Evolutionary conservation across 768 basidiomycete genomes (phyloP), one percentile per base, ranked within the genome.

Genomic region (Collybia mongolica): DNA sequence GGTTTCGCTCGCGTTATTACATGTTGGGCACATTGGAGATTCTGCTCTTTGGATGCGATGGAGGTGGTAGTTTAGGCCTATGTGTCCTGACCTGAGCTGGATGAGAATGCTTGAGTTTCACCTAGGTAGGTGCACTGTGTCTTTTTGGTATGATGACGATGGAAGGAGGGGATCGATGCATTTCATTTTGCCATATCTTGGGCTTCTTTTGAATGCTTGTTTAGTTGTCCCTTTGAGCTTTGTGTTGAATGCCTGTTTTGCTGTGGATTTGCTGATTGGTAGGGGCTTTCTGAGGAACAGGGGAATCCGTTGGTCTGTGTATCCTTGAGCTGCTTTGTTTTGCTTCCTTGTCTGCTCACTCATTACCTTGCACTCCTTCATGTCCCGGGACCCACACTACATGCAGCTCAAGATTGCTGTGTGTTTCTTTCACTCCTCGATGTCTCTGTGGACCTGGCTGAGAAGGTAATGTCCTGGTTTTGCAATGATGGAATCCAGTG

Each of bases 21-120:
- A n/a, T n/a, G n/a, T n/a, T n/a, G n/a, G n/a, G n/a, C n/a, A n/a
- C n/a, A n/a, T n/a, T n/a, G n/a, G n/a, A n/a, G 56, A 55, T 18
- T 68, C 63, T 0, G 41, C 52, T 24, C 53, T 54, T 0, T 49
- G 47, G 8, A 74, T 65, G 2, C 52, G 29, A 43, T 65, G 54
- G 0, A 73, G 64, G 53, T 72, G 60, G 15, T 58, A 44, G 17
- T 63, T 58, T 0, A 73, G 60, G 0, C 65, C 61, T 12, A 54
- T 39, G 40, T 72, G 71, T 2, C 61, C 64, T 2, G 65, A 65
- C 1, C 63, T 36, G 11, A 74, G 56, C 47, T 72, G 71, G 0
- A 58, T 51, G 0, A 72, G 42, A 1, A 70, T 24, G 26, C 60
- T 57, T 2, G 59, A 49, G 2, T 63, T 46, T 20, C 51, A 47